phyloP scores from a whole-genome alignment of 345 rosid species.

The Rhizophora apiculata region DNA sequence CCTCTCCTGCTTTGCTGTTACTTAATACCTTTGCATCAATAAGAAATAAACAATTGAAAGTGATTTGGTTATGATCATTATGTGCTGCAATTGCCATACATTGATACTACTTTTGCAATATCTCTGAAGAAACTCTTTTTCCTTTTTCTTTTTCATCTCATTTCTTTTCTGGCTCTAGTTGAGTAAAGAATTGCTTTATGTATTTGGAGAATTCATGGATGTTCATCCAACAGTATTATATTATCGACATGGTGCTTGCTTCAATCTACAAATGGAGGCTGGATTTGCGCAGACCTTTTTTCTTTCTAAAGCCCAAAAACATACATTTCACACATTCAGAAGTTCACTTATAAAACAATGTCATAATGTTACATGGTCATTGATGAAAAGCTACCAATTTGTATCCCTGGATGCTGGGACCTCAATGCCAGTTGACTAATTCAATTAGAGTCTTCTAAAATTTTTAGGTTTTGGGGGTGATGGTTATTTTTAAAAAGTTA shows the following conservation, averaged over 20 bases:
- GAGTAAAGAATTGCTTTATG: neutral
- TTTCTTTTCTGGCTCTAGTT: neutral
- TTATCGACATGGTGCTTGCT: conserved; percentile 4
- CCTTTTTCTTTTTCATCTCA: neutral
- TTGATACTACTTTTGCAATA: conserved; percentile 15
- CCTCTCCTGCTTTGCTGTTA: conserved; percentile 12
- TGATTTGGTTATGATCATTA: conserved; percentile 21
- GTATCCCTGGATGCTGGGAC: conserved; percentile 22
- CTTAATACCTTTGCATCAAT: conserved; percentile 14
- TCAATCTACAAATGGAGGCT: conserved; percentile 5
- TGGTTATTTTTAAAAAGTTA: too few relatives aligned
- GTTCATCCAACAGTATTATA: neutral
- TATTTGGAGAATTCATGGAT: neutral
- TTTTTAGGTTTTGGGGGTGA: neutral
- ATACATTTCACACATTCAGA: too few relatives aligned
- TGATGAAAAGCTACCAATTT: conserved; percentile 15
- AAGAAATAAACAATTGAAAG: conserved; percentile 1
- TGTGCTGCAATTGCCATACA: neutral
- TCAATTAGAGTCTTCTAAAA: neutral
- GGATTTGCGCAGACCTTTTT: neutral
- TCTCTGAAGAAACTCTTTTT: neutral
- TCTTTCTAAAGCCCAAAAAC: conserved; percentile 1
- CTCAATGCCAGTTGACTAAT: neutral
- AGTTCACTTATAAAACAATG: neutral
- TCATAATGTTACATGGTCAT: neutral